These are phyloP conservation scores for Lactifluus echinatus DNA, from an alignment of 768 basidiomycete genomes.

Conservation along the genomic window DNA sequence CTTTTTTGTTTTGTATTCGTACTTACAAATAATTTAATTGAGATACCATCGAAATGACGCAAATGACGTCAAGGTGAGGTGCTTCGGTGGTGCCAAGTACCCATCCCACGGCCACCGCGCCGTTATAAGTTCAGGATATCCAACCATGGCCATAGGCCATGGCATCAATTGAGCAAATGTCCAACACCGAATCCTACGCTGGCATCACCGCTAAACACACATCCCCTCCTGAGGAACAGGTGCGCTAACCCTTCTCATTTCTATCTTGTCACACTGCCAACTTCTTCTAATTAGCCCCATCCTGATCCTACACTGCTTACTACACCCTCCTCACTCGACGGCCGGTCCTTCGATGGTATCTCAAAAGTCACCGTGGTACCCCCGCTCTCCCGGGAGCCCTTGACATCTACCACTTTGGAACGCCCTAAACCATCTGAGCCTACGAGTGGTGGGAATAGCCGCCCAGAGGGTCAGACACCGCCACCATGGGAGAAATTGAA, in stretches of 20 bases:
- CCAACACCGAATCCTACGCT: not conserved
- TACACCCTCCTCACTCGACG: slow-evolving; percentile 31
- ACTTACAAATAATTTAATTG: slow-evolving; percentile 1
- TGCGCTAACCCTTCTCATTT: not conserved
- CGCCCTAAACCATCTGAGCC: not conserved
- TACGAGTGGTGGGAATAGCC: slow-evolving; percentile 25
- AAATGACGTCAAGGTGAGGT: not conserved
- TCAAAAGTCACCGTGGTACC: slow-evolving; percentile 51
- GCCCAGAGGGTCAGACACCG: slow-evolving; percentile 39
- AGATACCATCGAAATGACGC: not conserved
- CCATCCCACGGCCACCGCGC: too few relatives aligned
- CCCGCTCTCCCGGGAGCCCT: slow-evolving; percentile 34
- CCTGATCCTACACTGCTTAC: slow-evolving; percentile 59
- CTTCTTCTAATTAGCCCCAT: slow-evolving; percentile 38
- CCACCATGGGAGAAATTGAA: slow-evolving; percentile 46
- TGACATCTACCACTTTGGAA: slow-evolving; percentile 22
- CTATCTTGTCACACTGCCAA: not conserved
- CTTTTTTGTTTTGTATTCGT: not conserved
- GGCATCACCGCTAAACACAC: not conserved
- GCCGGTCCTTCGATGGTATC: slow-evolving; percentile 36
- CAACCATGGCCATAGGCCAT: too few relatives aligned
- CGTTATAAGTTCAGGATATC: too few relatives aligned
- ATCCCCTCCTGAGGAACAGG: not conserved
- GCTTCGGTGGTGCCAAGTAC: not conserved
- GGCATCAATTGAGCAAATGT: not conserved